Conservation (phyloP, 2,329 filamentous ascomycete species). For the Sporothrix mexicana region DNA sequence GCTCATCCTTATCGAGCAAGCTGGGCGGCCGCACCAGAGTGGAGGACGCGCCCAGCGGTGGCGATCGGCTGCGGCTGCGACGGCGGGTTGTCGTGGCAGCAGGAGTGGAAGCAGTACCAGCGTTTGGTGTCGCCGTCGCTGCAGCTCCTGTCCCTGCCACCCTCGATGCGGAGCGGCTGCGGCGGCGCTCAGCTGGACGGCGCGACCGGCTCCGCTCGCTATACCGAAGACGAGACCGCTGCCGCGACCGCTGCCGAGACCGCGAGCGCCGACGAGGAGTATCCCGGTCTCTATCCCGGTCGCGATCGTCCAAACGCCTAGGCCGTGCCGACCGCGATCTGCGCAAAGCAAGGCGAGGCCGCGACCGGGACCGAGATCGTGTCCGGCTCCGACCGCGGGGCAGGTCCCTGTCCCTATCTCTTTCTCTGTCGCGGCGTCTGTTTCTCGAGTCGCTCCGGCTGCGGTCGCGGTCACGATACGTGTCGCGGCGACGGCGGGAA, state of each 20-base stretch:
- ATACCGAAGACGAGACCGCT: conserved; percentile 20
- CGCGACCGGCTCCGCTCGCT: conserved; percentile 35
- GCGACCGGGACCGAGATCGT: conserved; percentile 30
- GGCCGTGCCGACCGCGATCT: conserved; percentile 26
- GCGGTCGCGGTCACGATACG: conserved; percentile 29
- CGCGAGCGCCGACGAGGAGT: conserved; percentile 22
- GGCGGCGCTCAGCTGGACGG: conserved; percentile 37
- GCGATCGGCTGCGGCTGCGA: conserved; percentile 51
- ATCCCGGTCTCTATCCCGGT: background rate
- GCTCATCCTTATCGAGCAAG: conserved; percentile 54
- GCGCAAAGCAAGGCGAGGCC: background rate
- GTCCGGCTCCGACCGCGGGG: conserved; percentile 27
- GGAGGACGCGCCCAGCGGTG: conserved; percentile 37
- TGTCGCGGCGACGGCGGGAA: conserved; percentile 33
- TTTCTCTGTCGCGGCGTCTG: conserved; percentile 14
- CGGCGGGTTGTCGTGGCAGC: background rate
- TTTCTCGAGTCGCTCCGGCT: conserved; percentile 31
- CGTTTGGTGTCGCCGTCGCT: background rate
- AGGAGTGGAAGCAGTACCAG: background rate
- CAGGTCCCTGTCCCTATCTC: conserved; percentile 14
- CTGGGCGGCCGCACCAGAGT: conserved; percentile 47
- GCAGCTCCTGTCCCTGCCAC: conserved; percentile 39
- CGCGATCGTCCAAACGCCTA: conserved; percentile 16
- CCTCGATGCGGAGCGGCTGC: conserved; percentile 39
- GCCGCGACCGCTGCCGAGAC: conserved; percentile 28